These are phyloP conservation scores for Cystobasidium sp. DNA, from an alignment of 1,284 basidiomycete species.

Conservation along the genomic window DNA sequence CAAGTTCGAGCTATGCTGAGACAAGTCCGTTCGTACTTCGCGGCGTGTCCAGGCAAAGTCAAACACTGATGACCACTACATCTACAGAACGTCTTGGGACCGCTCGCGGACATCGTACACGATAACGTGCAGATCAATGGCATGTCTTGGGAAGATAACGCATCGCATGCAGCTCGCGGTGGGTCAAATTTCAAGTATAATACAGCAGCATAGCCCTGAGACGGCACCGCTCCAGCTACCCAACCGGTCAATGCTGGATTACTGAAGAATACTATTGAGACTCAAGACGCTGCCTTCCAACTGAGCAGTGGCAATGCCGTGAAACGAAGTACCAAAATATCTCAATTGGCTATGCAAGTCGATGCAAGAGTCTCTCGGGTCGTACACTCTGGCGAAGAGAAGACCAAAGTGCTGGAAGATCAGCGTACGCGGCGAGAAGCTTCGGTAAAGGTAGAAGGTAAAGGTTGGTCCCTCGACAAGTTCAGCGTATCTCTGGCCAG, in stretches of 20 bases:
- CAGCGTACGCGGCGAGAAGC: conserved; percentile 1
- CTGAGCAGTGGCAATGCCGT: conserved; percentile 15
- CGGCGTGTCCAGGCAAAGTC: background rate
- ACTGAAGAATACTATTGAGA: conserved; percentile 13
- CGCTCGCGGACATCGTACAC: conserved; percentile 25
- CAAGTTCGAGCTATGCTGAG: conserved; percentile 5
- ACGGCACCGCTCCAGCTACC: background rate
- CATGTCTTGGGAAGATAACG: conserved; percentile 24
- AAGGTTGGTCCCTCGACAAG: background rate
- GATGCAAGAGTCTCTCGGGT: conserved; percentile 13
- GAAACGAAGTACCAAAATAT: conserved; percentile 19
- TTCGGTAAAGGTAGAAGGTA: background rate
- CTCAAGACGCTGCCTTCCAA: conserved; percentile 37
- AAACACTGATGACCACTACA: background rate
- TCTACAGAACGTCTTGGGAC: conserved; percentile 15
- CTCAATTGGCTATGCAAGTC: conserved; percentile 28
- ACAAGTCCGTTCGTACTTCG: background rate
- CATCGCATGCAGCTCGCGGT: conserved; percentile 13
- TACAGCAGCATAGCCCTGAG: no score
- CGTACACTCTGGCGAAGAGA: background rate
- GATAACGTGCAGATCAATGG: conserved; percentile 25
- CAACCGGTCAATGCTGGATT: conserved; percentile 27
- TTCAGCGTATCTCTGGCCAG: background rate
- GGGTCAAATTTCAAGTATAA: background rate
- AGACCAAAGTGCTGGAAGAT: background rate